A percentile compares a stretch with the other conserved stretches of the same genome.
Evolutionary conservation across 768 basidiomycete species (phyloP).

Genomic region (Tulasnella sp.): DNA sequence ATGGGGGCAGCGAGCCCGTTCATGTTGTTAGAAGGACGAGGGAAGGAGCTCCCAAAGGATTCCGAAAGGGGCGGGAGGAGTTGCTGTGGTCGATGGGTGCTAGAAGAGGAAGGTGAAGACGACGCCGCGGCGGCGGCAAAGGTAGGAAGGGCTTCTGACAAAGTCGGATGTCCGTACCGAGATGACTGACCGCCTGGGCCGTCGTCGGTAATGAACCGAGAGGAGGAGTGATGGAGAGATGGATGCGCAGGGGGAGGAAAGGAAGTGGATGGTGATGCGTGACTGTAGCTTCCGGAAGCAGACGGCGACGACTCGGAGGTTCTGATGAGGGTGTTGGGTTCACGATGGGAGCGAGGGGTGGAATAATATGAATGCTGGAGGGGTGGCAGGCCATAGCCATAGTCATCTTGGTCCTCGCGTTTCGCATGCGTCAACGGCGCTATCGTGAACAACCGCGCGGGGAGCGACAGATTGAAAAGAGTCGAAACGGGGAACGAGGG

Average conservation of each 20-base stretch:
- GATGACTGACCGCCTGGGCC: neutral
- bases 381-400: neutral
- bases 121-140: neutral
- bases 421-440: neutral
- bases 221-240: neutral
- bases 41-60: neutral
- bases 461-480: neutral
- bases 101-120: neutral
- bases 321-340: neutral
- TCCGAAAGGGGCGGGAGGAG: neutral
- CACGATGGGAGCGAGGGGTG: slow-evolving; percentile 9
- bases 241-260: neutral
- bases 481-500: neutral
- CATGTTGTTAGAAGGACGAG: neutral
- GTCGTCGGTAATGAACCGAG: neutral
- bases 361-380: slow-evolving; percentile 6
- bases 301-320: neutral
- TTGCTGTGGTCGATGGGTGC: neutral
- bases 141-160: neutral
- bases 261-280: neutral
- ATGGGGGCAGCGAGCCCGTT: neutral
- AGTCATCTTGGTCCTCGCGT: neutral
- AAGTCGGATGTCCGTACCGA: neutral
- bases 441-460: neutral
- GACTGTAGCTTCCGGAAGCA: slow-evolving; percentile 6